phyloP scores from a whole-genome alignment of 805 yeast genomes.

The Myxozyma neglecta region DNA sequence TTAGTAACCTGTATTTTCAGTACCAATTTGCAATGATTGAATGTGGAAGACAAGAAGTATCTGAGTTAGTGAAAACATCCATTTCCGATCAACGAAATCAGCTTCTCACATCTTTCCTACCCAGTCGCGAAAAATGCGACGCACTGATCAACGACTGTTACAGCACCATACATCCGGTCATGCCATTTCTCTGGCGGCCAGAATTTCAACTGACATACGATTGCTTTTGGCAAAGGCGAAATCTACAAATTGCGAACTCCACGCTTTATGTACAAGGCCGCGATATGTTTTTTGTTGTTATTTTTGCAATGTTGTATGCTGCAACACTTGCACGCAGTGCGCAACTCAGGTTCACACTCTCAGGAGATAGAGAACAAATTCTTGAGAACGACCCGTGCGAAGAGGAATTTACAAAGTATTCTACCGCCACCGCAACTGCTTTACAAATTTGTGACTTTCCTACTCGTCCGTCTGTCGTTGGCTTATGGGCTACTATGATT shows the following conservation, averaged over 20 bases:
- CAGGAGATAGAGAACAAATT: not conserved
- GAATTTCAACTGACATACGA: not conserved
- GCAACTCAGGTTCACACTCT: not conserved
- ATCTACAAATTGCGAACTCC: not conserved
- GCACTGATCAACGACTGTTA: not conserved
- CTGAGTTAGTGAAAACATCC: not conserved
- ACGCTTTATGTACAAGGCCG: not conserved
- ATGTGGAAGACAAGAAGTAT: too few species aligned
- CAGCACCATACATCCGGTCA: conserved; percentile 4
- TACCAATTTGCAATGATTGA: too few species aligned
- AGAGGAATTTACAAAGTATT: not conserved
- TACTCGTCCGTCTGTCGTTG: not conserved
- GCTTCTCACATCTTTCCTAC: not conserved
- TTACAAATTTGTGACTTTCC: conserved; percentile 4
- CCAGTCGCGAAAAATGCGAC: conserved; percentile 2
- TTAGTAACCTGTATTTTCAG: too few species aligned
- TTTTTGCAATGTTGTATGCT: conserved; percentile 5
- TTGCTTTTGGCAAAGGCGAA: not conserved
- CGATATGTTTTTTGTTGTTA: conserved; percentile 5
- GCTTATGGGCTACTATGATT: conserved; percentile 5
- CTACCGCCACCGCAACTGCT: not conserved
- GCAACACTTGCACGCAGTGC: not conserved
- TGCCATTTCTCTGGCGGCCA: not conserved
- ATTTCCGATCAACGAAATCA: not conserved
- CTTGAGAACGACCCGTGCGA: conserved; percentile 1